Evolutionary conservation across 306 rosid species (phyloP), one percentile per base, ranked within the genome.

Genomic region (Benincasa hispida): DNA sequence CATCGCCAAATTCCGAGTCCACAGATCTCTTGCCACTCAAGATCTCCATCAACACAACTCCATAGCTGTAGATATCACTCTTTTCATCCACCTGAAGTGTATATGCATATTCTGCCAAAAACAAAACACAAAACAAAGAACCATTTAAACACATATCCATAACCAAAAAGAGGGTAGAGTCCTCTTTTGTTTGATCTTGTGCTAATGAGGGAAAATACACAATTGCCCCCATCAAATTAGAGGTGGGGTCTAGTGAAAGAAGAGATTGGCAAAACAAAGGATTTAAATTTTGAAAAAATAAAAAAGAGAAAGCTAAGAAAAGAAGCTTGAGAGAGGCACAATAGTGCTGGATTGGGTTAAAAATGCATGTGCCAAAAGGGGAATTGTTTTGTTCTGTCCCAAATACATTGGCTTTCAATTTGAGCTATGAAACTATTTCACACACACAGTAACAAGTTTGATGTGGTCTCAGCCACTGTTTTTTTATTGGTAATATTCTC

Each of bases 31-130:
- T 92, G 0, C 97, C 93, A 32, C 86, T 88, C 59, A 94, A 45
- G 15, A 94, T 78, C 86, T 94, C 99, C 92, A 92, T 86, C 17
- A 92, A 56, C 72, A 94, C 92, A 13, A 94, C 97, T 5, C 97
- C 97, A 0, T 78, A 94, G 77, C 97, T 94, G 69, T 91, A 94
- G 0, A 94, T 94, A 15, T 92, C 97, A 80, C 97, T 94, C 93
- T 90, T 94, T 68, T 94, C 99, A 21, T 94, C 99, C 2, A 94
- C 97, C 83, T 94, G 97, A 0, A 94, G 87, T 1, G 97, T 94
- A 6, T 94, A 90, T 0, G 97, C 96, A 82, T 94, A 92, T 77
- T 94, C 97, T 94, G 92, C 84, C 54, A 51, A 69, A 21, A 10
- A 56, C 66, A 41, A 56, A 56, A 27, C 65, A 50, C 55, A 35